Base-by-base conservation (phyloP, 768 basidiomycete species). In the Leccinellum rugosiceps region DNA sequence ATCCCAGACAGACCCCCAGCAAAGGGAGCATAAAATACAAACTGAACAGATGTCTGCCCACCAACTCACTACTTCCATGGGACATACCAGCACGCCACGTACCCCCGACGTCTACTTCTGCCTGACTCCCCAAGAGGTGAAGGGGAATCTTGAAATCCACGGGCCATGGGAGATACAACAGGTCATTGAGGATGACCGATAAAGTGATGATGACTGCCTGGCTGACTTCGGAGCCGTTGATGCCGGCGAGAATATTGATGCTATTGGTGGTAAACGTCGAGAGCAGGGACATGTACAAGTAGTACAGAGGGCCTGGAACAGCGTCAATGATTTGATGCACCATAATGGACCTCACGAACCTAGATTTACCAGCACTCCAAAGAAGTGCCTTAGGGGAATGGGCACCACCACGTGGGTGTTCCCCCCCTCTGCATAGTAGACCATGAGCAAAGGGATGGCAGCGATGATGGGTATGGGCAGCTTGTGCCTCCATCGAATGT, bases 401-500 rank as follows among this genome's bases (percentile, higher is more conserved):
- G 97, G 97, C 3, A 98, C 86, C 26, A 98, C 92, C 21, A 99
- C 88, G 65, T 92, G 84, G 0, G 97, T 99, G 63, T 94, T 87
- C 9, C 97, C 97, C 10, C 84, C 83, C 65, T 96, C 96, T 2
- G 97, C 93, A 71, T 91, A 96, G 74, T 98, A 99, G 9, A 98
- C 96, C 77, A 98, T 88, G 25, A 99, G 79, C 19, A 98, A 81
- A 3, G 97, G 97, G 15, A 99, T 90, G 21, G 92, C 91, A 0
- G 94, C 96, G 59, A 99, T 90, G 68, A 99, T 83, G 0, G 97
- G 97, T 53, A 99, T 95, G 0, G 97, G 97, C 13, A 99, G 76
- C 72, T 99, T 99, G 74, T 98, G 94, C 56, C 97, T 77, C 97
- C 97, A 99, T 17, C 97, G 86, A 63, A 99, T 98, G 70, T 99